Conservation (phyloP, 179 eudicot genomes). For the Heliamphora pulchella region DNA sequence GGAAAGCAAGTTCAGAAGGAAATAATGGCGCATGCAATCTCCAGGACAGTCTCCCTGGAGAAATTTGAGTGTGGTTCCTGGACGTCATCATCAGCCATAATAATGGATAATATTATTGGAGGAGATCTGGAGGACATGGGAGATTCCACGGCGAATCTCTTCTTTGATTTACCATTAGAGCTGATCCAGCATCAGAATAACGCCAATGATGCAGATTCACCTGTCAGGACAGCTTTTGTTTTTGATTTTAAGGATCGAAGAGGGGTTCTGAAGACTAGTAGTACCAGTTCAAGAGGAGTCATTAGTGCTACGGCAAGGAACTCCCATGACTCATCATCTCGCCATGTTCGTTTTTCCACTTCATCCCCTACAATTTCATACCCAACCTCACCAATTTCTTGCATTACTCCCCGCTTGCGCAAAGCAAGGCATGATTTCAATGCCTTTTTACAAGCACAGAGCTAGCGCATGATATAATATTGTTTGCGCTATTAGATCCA, state of each 20-base stretch:
- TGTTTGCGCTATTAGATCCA: not conserved
- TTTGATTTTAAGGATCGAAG: constrained; percentile 46
- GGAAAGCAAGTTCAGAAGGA: constrained; percentile 13
- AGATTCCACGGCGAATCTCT: constrained; percentile 33
- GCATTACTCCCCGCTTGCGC: constrained; percentile 36
- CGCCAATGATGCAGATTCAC: constrained; percentile 63
- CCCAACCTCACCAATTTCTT: constrained; percentile 33
- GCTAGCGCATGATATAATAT: constrained; percentile 18
- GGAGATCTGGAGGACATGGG: constrained; percentile 22
- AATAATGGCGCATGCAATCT: constrained; percentile 26
- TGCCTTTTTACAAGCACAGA: constrained; percentile 61
- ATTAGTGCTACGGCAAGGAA: constrained; percentile 14
- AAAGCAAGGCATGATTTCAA: constrained; percentile 47
- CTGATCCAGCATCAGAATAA: constrained; percentile 40
- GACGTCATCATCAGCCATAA: constrained; percentile 40
- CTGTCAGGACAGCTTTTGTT: constrained; percentile 64
- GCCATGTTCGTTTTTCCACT: constrained; percentile 51
- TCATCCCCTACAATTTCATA: constrained; percentile 31
- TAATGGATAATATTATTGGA: constrained; percentile 10
- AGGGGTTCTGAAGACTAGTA: constrained; percentile 29
- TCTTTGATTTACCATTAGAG: constrained; percentile 76
- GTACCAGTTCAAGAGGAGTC: not conserved
- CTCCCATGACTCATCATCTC: constrained; percentile 26
- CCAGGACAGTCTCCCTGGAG: constrained; percentile 67
- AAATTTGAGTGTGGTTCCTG: constrained; percentile 86